Percentiles rank a stretch among this genome's conserved stretches.
Conservation (phyloP, 306 rosid genomes). For the Fragaria iinumae region DNA sequence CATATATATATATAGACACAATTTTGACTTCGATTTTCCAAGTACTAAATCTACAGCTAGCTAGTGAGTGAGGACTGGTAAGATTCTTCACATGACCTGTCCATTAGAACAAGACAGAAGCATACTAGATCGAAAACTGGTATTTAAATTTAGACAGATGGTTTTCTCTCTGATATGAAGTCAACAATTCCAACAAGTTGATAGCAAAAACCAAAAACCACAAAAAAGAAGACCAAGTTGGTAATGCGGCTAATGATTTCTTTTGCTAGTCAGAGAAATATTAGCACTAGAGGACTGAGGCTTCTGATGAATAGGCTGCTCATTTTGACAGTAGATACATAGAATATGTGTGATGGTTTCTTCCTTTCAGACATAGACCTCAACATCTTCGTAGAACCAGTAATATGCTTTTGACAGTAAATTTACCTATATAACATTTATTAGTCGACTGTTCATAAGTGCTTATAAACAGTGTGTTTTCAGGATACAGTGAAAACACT, state of each 20-base stretch:
- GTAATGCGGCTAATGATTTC: background rate
- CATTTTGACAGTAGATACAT: background rate
- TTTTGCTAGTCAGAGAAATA: background rate
- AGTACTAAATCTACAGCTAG: background rate
- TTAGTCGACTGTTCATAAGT: too few species aligned
- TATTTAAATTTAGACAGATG: background rate
- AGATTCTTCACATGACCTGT: background rate
- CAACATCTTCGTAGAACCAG: too few species aligned
- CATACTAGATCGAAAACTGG: background rate
- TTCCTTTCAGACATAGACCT: too few species aligned
- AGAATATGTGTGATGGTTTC: too few species aligned
- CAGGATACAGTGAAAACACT: too few species aligned
- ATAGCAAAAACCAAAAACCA: background rate
- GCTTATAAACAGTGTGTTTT: too few species aligned
- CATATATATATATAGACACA: background rate
- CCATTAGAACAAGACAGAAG: background rate
- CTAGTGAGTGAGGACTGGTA: background rate
- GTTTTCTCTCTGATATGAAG: background rate
- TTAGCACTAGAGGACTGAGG: background rate
- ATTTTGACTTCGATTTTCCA: background rate
- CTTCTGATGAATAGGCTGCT: background rate
- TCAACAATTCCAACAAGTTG: slow-evolving; percentile 9
- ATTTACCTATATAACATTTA: too few species aligned
- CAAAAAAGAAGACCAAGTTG: background rate
- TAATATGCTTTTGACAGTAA: too few species aligned